These are phyloP conservation scores for Dalbergia cultrata DNA, from an alignment of 306 rosid genomes.

Conservation along the genomic window DNA sequence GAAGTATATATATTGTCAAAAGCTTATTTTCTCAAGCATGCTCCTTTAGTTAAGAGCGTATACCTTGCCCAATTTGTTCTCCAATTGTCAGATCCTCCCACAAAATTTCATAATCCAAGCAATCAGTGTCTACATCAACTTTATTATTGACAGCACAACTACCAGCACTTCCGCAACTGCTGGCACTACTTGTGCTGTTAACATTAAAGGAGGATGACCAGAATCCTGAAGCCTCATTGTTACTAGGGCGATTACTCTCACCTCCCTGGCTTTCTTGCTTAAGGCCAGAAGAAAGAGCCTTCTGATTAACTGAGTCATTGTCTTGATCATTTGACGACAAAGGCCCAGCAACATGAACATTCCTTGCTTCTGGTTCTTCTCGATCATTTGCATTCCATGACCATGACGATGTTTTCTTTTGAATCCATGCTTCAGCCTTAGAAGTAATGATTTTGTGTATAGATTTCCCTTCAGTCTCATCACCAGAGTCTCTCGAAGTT, in stretches of 20 bases:
- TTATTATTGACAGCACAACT: slow-evolving; percentile 74
- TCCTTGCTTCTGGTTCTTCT: slow-evolving; percentile 70
- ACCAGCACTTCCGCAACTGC: slow-evolving; percentile 95
- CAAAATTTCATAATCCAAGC: slow-evolving; percentile 93
- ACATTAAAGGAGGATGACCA: slow-evolving; percentile 80
- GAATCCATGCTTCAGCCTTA: slow-evolving; percentile 92
- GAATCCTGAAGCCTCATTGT: slow-evolving; percentile 79
- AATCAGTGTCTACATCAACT: slow-evolving; percentile 82
- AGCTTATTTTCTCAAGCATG: slow-evolving; percentile 39
- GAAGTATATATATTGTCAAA: slow-evolving; percentile 12
- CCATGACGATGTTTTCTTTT: slow-evolving; percentile 86
- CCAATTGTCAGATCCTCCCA: slow-evolving; percentile 98
- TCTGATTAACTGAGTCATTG: slow-evolving; percentile 60
- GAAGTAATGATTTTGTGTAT: slow-evolving; percentile 72
- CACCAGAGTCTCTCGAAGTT: slow-evolving; percentile 65
- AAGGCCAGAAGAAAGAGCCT: slow-evolving; percentile 49
- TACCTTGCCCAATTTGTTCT: slow-evolving; percentile 98
- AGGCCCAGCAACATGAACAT: slow-evolving; percentile 58
- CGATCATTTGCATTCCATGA: slow-evolving; percentile 86
- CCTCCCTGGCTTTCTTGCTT: slow-evolving; percentile 67
- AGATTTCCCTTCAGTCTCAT: slow-evolving; percentile 76
- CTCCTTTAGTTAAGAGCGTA: slow-evolving; percentile 29
- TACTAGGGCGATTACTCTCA: slow-evolving; percentile 64
- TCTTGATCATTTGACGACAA: slow-evolving; percentile 82
- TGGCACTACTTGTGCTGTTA: slow-evolving; percentile 96